These are phyloP conservation scores for Pyrus hybrid DNA, from an alignment of 331 rosid species.

Conservation along the genomic window DNA sequence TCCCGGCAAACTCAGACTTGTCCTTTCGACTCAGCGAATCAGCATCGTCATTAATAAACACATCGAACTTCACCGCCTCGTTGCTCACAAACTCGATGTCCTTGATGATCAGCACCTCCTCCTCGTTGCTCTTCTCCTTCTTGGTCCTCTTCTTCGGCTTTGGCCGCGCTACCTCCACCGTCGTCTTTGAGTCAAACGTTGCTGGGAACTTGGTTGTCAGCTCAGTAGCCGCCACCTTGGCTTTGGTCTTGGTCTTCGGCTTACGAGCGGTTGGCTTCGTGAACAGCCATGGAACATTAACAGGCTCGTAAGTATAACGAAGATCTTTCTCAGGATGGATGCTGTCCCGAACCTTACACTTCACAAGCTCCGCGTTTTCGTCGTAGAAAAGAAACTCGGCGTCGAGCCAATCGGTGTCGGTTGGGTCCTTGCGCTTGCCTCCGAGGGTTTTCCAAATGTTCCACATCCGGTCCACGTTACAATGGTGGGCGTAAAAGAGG, in stretches of 20 bases:
- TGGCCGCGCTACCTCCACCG: conserved; percentile 41
- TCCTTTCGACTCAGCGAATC: conserved; percentile 19
- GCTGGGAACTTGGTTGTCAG: conserved; percentile 27
- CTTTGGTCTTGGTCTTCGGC: conserved; percentile 17
- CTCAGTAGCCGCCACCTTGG: neutral
- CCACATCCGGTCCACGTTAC: conserved; percentile 80
- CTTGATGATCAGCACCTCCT: conserved; percentile 57
- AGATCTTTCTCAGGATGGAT: conserved; percentile 30
- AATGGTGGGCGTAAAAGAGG: conserved; percentile 56
- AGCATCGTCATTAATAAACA: conserved; percentile 57
- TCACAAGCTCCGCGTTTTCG: conserved; percentile 49
- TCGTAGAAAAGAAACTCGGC: conserved; percentile 61
- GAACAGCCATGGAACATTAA: conserved; percentile 43
- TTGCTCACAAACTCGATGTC: conserved; percentile 42
- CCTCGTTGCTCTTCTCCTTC: conserved; percentile 40
- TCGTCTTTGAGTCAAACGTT: conserved; percentile 17
- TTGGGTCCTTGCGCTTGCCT: conserved; percentile 27
- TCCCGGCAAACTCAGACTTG: conserved; percentile 63
- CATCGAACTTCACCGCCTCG: conserved; percentile 44
- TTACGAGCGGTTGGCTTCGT: conserved; percentile 49
- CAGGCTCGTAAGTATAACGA: conserved; percentile 47
- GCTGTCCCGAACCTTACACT: conserved; percentile 52
- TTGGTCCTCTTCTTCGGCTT: conserved; percentile 39
- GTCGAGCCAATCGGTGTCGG: conserved; percentile 47
- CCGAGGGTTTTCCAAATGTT: conserved; percentile 14